Percentiles rank a stretch among this genome's conserved stretches.
Evolutionary conservation across 106 monocot species (phyloP).

Genomic region (Iris macrosiphon): DNA sequence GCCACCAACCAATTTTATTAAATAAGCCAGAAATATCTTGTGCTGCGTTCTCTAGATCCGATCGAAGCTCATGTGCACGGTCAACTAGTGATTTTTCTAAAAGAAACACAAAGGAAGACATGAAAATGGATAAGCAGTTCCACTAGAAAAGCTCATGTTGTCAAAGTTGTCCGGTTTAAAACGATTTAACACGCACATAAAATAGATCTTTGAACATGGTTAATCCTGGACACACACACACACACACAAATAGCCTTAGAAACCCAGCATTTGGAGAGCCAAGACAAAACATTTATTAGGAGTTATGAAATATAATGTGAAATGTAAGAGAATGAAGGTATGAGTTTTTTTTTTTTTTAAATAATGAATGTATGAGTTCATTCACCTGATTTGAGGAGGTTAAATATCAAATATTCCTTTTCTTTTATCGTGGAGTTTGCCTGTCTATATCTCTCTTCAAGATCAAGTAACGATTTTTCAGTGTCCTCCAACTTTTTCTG

Average conservation of each 20-base stretch:
- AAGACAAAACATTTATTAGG: background rate
- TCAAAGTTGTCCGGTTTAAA: too few relatives aligned
- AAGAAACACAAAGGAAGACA: background rate
- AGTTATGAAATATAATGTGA: too few relatives aligned
- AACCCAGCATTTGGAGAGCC: background rate
- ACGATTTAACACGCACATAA: background rate
- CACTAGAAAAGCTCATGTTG: too few relatives aligned
- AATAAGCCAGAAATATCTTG: constrained; percentile 83
- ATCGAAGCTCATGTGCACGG: constrained; percentile 56
- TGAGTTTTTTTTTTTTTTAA: too few relatives aligned
- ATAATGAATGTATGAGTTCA: background rate
- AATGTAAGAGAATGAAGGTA: background rate
- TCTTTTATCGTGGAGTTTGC: constrained; percentile 81
- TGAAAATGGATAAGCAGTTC: too few relatives aligned
- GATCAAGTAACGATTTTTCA: constrained; percentile 53
- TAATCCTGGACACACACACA: too few relatives aligned
- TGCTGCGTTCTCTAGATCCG: constrained; percentile 66
- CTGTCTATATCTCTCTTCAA: constrained; percentile 89
- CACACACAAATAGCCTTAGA: background rate
- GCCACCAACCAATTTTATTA: constrained; percentile 83
- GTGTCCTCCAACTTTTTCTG: constrained; percentile 77
- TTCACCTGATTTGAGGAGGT: constrained; percentile 90
- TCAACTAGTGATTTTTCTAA: constrained; percentile 74
- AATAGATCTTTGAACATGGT: background rate
- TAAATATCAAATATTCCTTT: constrained; percentile 82